These are phyloP conservation scores for Linnemannia hyalina DNA, from an alignment of 192 early-diverging fungal genomes.

Conservation along the genomic window DNA sequence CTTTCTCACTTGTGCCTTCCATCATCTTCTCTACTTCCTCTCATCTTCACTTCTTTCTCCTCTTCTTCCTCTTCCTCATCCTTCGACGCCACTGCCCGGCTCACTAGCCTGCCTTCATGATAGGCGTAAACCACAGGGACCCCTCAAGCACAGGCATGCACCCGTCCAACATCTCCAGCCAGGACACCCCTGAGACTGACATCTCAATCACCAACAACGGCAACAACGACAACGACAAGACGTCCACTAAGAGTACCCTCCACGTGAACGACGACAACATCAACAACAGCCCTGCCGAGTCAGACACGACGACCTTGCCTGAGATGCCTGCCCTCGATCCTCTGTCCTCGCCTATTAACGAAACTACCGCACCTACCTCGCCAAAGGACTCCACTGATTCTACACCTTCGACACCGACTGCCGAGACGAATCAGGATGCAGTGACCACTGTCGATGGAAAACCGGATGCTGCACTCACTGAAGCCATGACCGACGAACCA, in stretches of 20 bases:
- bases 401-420: not conserved
- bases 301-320: not conserved
- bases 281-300: not conserved
- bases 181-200: not conserved
- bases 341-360: not conserved
- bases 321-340: conserved; percentile 1
- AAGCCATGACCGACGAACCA: not conserved
- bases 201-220: not conserved
- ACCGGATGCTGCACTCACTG: not conserved
- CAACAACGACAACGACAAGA: conserved; percentile 3
- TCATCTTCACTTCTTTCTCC: conserved; percentile 1
- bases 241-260: not conserved
- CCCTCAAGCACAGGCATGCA: conserved; percentile 5
- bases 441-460: not conserved
- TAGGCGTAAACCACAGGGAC: conserved; percentile 38
- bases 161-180: conserved; percentile 2
- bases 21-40: not conserved
- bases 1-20: too few relatives aligned
- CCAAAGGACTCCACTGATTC: not conserved
- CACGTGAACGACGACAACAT: not conserved
- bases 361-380: not conserved
- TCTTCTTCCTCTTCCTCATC: not conserved
- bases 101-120: conserved; percentile 26
- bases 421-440: not conserved
- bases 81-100: not conserved